These are phyloP conservation scores for Neonectria sp. DNA, from an alignment of 2,329 filamentous ascomycete genomes.

Conservation along the genomic window DNA sequence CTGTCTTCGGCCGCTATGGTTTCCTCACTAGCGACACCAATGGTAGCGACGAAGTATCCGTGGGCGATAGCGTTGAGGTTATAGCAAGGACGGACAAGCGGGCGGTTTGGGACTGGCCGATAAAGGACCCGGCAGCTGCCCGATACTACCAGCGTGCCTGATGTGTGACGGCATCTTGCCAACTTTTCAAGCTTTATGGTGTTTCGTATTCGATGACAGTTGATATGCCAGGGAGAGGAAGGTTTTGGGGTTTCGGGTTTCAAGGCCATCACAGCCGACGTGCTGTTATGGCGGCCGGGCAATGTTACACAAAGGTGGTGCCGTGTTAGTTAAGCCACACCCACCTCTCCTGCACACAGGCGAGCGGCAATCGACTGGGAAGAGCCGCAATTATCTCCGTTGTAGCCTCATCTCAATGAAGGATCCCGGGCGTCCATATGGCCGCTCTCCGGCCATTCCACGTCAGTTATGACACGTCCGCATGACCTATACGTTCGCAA, in stretches of 20 bases:
- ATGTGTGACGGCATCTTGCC: conserved; percentile 20
- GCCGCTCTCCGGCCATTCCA: conserved; percentile 3
- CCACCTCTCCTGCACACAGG: neutral
- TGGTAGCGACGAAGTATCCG: conserved; percentile 41
- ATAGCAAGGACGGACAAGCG: conserved; percentile 65
- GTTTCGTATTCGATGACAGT: conserved; percentile 33
- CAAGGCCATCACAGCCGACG: neutral
- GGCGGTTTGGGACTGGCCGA: conserved; percentile 68
- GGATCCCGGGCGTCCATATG: neutral
- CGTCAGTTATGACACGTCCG: conserved; percentile 23
- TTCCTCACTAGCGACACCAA: conserved; percentile 62
- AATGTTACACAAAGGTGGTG: conserved; percentile 10
- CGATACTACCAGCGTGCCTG: conserved; percentile 44
- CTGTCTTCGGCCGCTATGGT: conserved; percentile 81
- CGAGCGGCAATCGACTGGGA: neutral
- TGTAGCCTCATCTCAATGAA: conserved; percentile 2
- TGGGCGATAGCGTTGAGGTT: conserved; percentile 68
- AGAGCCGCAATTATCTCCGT: conserved; percentile 14
- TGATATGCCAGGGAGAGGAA: too few relatives aligned
- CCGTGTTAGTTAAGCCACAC: neutral
- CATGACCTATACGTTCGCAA: neutral
- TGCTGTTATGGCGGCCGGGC: neutral
- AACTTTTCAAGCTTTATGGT: conserved; percentile 31
- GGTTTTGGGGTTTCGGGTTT: neutral
- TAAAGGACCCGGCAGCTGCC: conserved; percentile 41